phyloP scores from a whole-genome alignment of 2,329 filamentous ascomycete genomes.

The Fusarium begoniae region DNA sequence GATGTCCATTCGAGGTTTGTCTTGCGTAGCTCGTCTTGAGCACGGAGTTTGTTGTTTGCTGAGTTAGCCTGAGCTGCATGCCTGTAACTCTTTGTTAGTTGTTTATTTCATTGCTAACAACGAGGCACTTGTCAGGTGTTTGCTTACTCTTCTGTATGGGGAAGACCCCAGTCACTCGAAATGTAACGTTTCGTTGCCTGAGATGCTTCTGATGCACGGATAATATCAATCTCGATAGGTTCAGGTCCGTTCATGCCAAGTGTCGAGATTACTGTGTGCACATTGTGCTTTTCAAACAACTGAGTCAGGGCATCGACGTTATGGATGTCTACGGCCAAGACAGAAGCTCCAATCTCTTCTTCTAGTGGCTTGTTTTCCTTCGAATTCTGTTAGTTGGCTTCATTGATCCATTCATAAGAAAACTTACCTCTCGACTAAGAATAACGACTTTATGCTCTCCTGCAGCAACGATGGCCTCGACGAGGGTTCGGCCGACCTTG shows the following conservation, averaged over 20 bases:
- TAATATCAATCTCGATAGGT: background rate
- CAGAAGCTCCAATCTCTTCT: background rate
- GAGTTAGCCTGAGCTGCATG: background rate
- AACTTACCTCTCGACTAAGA: background rate
- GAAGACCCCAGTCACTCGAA: conserved; percentile 4
- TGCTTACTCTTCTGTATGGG: background rate
- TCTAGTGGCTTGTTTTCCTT: background rate
- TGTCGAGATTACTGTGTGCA: conserved; percentile 2
- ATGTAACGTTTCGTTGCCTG: background rate
- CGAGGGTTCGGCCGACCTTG: background rate
- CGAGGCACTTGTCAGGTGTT: too few species aligned
- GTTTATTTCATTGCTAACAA: background rate
- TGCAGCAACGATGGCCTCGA: background rate
- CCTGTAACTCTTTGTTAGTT: background rate
- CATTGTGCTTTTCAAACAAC: conserved; percentile 4
- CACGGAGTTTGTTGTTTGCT: conserved; percentile 2
- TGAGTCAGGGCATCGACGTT: background rate
- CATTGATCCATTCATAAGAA: fast-evolving
- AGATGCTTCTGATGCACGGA: background rate
- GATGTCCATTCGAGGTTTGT: conserved; percentile 5
- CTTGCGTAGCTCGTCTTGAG: conserved; percentile 7
- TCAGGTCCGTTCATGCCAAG: background rate
- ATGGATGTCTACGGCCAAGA: background rate
- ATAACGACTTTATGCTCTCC: conserved; percentile 1
- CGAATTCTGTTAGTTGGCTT: fast-evolving